Conservation (phyloP, 164 flowering plant species). For the Tetrastigma voinierianum region DNA sequence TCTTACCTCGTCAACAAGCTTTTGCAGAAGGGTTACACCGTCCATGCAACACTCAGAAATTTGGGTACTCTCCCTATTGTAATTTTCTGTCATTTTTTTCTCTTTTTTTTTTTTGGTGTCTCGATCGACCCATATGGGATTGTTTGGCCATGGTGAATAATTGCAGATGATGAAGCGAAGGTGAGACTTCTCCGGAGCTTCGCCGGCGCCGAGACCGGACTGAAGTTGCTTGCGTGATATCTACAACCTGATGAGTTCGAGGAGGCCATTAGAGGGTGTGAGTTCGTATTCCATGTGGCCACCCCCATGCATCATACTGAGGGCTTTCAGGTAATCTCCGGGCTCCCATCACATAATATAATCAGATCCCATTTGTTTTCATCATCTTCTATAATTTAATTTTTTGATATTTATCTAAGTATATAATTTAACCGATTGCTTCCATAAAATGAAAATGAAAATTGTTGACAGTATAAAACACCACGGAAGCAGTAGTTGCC, state of each 20-base stretch:
- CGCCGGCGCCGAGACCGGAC: conserved; percentile 31
- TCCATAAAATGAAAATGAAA: no score
- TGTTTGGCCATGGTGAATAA: no score
- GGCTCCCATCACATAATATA: no score
- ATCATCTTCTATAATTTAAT: no score
- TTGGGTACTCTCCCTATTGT: conserved; percentile 21
- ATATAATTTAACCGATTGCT: no score
- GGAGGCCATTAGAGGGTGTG: conserved; percentile 41
- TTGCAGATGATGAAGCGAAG: conserved; percentile 33
- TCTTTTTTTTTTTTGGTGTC: no score
- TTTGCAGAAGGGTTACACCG: conserved; percentile 40
- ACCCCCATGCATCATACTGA: conserved; percentile 31
- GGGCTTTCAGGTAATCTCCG: conserved; percentile 26
- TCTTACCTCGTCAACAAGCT: conserved; percentile 51
- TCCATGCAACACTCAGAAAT: conserved; percentile 51
- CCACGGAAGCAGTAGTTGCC: conserved; percentile 36
- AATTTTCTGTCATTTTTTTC: neutral
- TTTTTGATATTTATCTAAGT: no score
- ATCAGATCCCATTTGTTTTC: no score
- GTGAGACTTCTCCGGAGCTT: conserved; percentile 40
- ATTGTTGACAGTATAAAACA: conserved; percentile 44
- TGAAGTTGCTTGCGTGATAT: conserved; percentile 50
- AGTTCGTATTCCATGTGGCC: conserved; percentile 44
- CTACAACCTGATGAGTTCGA: conserved; percentile 35
- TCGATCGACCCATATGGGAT: no score